Conservation (phyloP, 164 flowering plant genomes). For the Cinnamomum micranthum region DNA sequence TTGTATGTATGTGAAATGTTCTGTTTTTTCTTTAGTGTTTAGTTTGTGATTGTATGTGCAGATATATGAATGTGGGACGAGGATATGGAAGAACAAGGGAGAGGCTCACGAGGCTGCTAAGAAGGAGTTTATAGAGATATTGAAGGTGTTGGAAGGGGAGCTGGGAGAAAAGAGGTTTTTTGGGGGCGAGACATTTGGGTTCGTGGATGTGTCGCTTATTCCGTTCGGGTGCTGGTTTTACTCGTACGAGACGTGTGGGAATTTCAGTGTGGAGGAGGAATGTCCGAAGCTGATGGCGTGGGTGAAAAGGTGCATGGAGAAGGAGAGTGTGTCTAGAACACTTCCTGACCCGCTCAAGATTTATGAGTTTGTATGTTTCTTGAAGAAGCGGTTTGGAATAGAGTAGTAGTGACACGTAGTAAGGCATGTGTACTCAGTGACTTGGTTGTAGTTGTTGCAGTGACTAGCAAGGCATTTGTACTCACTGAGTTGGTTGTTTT, state of each 20-base stretch:
- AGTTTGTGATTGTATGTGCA: background rate
- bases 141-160: slow-evolving; percentile 19
- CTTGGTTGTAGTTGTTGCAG: too few relatives aligned
- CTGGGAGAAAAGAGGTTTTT: slow-evolving; percentile 17
- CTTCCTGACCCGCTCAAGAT: slow-evolving; percentile 11
- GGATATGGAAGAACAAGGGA: slow-evolving; percentile 13
- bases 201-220: slow-evolving; percentile 9
- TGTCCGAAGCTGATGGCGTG: slow-evolving; percentile 13
- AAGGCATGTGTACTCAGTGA: too few relatives aligned
- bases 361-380: slow-evolving; percentile 1
- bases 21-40: background rate
- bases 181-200: slow-evolving; percentile 19
- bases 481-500: background rate
- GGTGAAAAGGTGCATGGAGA: slow-evolving; percentile 18
- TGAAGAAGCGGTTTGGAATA: slow-evolving; percentile 7
- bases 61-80: slow-evolving; percentile 2
- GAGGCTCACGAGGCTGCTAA: slow-evolving; percentile 12
- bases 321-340: slow-evolving; percentile 15
- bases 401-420: too few relatives aligned
- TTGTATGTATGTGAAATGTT: too few relatives aligned
- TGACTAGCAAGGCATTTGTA: too few relatives aligned
- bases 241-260: slow-evolving; percentile 9
- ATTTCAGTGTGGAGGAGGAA: slow-evolving; percentile 14
- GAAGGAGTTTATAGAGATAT: slow-evolving; percentile 10
- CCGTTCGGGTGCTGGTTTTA: slow-evolving; percentile 10